Conservation (phyloP, 208 protist genomes). For the Spongospora subterranea region DNA sequence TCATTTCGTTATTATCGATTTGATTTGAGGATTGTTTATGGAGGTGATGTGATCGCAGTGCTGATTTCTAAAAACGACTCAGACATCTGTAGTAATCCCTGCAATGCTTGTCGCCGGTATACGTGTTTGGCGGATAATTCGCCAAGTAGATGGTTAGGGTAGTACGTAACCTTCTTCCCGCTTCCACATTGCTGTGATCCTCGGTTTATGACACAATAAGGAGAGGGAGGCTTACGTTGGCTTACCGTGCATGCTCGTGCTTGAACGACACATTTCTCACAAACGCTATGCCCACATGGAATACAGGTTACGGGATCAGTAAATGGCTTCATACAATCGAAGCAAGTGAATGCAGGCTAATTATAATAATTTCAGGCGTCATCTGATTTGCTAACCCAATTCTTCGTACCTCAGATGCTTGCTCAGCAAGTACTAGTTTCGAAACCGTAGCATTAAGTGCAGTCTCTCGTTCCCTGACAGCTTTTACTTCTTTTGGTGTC, state of each 20-base stretch:
- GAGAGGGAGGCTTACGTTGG: background rate
- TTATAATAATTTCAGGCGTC: background rate
- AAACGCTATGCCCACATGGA: conserved; percentile 47
- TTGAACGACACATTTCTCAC: conserved; percentile 38
- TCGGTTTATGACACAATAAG: background rate
- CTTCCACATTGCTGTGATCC: conserved; percentile 15
- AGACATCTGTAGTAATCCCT: conserved; percentile 31
- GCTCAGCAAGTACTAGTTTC: conserved; percentile 44
- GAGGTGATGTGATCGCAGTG: background rate
- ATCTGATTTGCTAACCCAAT: too few relatives aligned
- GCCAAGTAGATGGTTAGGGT: conserved; percentile 23
- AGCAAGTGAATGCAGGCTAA: conserved; percentile 42
- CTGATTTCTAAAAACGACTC: background rate
- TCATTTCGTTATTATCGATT: too few relatives aligned
- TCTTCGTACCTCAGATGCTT: background rate
- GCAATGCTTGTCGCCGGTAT: conserved; percentile 16
- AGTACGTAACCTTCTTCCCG: conserved; percentile 7
- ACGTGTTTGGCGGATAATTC: conserved; percentile 49
- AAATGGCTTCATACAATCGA: conserved; percentile 42
- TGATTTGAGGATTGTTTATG: too few relatives aligned
- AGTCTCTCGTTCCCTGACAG: background rate
- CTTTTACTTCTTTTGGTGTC: conserved; percentile 9
- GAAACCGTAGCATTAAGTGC: background rate
- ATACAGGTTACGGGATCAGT: conserved; percentile 45
- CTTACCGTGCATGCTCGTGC: background rate